phyloP scores from a whole-genome alignment of 108 stramenopile species.

The Chaetoceros muelleri region DNA sequence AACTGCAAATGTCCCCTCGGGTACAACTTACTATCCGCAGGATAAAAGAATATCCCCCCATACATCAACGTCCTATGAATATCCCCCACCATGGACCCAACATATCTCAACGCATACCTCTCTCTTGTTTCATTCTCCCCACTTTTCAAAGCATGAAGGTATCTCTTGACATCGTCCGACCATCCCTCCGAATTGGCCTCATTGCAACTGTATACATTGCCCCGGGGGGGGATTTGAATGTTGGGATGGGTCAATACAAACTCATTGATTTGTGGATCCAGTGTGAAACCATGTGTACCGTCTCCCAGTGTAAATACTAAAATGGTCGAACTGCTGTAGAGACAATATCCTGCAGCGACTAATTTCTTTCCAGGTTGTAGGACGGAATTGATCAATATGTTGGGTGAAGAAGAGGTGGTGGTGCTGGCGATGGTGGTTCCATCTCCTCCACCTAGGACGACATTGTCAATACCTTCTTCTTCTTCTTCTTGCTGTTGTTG shows the following conservation, averaged over 20 bases:
- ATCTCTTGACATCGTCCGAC: constrained; percentile 59
- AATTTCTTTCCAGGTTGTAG: constrained; percentile 87
- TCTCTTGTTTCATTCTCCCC: constrained; percentile 50
- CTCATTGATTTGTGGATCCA: constrained; percentile 93
- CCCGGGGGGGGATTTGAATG: constrained; percentile 75
- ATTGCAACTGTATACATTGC: constrained; percentile 92
- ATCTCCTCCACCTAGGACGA: constrained; percentile 7
- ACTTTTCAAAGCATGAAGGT: constrained; percentile 75
- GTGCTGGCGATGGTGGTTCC: too few relatives aligned
- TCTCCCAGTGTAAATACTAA: constrained; percentile 86
- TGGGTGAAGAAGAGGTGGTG: too few relatives aligned
- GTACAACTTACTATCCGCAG: constrained; percentile 60
- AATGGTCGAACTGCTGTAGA: constrained; percentile 92
- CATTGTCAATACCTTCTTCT: background rate
- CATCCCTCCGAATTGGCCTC: constrained; percentile 92
- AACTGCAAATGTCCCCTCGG: constrained; percentile 82
- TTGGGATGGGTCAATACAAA: constrained; percentile 91
- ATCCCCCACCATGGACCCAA: constrained; percentile 98
- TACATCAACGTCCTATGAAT: constrained; percentile 97
- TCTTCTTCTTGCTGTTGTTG: constrained; percentile 2
- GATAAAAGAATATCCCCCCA: constrained; percentile 96
- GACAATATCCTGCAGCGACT: constrained; percentile 89
- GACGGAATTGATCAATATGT: constrained; percentile 20
- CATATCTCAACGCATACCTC: constrained; percentile 83
- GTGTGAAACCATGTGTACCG: constrained; percentile 90